Evolutionary conservation across 371 early-diverging fungal genomes (phyloP), one percentile per base, ranked within the genome.

Genomic region (Mortierella sp.): DNA sequence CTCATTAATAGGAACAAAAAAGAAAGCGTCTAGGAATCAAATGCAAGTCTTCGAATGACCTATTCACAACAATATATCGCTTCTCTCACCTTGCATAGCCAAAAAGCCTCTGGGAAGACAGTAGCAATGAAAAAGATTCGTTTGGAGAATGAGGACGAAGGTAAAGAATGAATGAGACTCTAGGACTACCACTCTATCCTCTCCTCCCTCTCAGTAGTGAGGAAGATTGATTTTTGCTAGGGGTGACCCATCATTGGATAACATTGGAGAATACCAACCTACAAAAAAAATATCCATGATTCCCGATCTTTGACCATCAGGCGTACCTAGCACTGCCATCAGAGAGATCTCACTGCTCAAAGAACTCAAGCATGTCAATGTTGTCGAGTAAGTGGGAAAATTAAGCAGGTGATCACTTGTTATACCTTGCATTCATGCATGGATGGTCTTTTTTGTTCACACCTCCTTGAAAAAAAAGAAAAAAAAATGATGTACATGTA

Each of bases 111-210:
- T n/a, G 57, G 57, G 9, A 28, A 11, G 1, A 24, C 28, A 5
- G 98, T 99, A 9, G 99, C 99, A 1, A 86, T 99, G 62, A 99
- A 99, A 87, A 94, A 97, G 71, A 96, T 99, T 64, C 93, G 98
- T 35, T 90, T 99, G 68, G 98, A 98, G 68, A 95, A 96, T 75
- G 99, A 99, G 85, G 94, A 95, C 76, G 98, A 99, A 86, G 97
- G 96, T 92, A 91, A 69, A 39, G 49, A 22, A 22, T 37, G 64
- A 22, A 26, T 26, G 32, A 40, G 18, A 22, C 18, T 18, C 37
- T 32, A 47, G 35, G 32, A 16, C 35, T 49, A 66, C 39, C 39
- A 2, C 32, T 12, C 54, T n/a, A 30, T 30, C 30, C 30, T 8
- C 8, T n/a, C 5, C 8, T 49, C 18, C 54, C 35, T n/a, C n/a